These are phyloP conservation scores for Inonotus hispidus DNA, from an alignment of 1,284 basidiomycete species.

Conservation along the genomic window DNA sequence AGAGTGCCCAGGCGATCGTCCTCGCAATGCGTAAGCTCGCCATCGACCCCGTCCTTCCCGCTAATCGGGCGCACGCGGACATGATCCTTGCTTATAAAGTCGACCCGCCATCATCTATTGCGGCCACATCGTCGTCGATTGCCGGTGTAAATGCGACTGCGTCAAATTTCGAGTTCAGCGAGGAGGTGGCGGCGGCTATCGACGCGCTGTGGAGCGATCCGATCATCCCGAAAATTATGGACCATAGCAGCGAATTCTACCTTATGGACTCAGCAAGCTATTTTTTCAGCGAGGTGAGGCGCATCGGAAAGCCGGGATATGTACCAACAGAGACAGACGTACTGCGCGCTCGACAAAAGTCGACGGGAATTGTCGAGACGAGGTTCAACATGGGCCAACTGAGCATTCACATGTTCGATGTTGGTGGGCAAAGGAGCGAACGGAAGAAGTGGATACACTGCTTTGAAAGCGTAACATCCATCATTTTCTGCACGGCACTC, in stretches of 20 bases:
- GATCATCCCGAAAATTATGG: constrained; percentile 82
- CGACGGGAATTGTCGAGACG: constrained; percentile 91
- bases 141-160: neutral
- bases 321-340: constrained; percentile 88
- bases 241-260: constrained; percentile 87
- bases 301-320: constrained; percentile 79
- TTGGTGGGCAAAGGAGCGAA: constrained; percentile 55
- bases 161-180: constrained; percentile 34
- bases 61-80: constrained; percentile 69
- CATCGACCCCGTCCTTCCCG: constrained; percentile 73
- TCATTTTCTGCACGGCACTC: constrained; percentile 44
- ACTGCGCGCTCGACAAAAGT: constrained; percentile 85
- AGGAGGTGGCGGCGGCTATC: constrained; percentile 74
- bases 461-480: constrained; percentile 60
- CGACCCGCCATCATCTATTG: constrained; percentile 26
- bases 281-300: constrained; percentile 85
- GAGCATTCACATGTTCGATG: constrained; percentile 41
- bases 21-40: constrained; percentile 88
- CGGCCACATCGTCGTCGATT: constrained; percentile 26
- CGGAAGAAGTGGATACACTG: constrained; percentile 57
- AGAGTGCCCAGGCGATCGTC: constrained; percentile 87
- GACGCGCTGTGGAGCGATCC: constrained; percentile 88
- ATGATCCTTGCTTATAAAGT: constrained; percentile 56
- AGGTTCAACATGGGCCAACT: constrained; percentile 55
- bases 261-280: constrained; percentile 95